phyloP scores from a whole-genome alignment of 192 early-diverging fungal species.

The Gryganskiella cystojenkinii region DNA sequence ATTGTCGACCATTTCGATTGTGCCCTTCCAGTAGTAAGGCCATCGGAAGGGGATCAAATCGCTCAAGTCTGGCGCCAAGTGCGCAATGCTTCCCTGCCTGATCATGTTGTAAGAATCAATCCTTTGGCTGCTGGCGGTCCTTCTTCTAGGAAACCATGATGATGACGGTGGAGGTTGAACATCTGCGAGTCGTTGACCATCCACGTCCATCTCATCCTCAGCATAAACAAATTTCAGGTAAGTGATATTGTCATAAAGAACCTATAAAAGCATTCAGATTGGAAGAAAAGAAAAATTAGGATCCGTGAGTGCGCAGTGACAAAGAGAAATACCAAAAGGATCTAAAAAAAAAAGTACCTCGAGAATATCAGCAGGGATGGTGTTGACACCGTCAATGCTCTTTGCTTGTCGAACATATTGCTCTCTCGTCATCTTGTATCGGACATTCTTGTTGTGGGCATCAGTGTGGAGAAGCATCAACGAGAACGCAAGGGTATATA shows the following conservation, averaged over 20 bases:
- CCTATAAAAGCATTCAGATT: slow-evolving; percentile 29
- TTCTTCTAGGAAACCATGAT: slow-evolving; percentile 42
- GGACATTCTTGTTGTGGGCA: slow-evolving; percentile 84
- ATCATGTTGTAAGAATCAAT: slow-evolving; percentile 57
- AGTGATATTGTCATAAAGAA: slow-evolving; percentile 70
- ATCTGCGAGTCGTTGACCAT: slow-evolving; percentile 41
- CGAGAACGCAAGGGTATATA: slow-evolving; percentile 84
- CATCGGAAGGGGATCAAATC: slow-evolving; percentile 47
- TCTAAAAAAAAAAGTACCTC: slow-evolving; percentile 59
- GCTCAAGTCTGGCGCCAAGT: slow-evolving; percentile 39
- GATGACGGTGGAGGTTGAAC: slow-evolving; percentile 20
- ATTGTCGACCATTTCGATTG: slow-evolving; percentile 50
- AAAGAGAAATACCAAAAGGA: neutral
- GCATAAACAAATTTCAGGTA: slow-evolving; percentile 65
- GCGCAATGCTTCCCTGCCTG: slow-evolving; percentile 50
- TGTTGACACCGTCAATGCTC: slow-evolving; percentile 72
- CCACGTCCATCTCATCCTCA: slow-evolving; percentile 60
- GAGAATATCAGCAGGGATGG: slow-evolving; percentile 75
- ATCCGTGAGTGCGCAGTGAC: neutral
- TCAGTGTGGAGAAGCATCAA: slow-evolving; percentile 88
- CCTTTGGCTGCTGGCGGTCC: slow-evolving; percentile 28
- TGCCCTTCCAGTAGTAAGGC: slow-evolving; percentile 53
- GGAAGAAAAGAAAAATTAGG: neutral
- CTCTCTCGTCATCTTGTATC: slow-evolving; percentile 84
- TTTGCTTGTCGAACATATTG: slow-evolving; percentile 79